Conservation (phyloP, 148 eudicot species). For the Camellia sinensis region DNA sequence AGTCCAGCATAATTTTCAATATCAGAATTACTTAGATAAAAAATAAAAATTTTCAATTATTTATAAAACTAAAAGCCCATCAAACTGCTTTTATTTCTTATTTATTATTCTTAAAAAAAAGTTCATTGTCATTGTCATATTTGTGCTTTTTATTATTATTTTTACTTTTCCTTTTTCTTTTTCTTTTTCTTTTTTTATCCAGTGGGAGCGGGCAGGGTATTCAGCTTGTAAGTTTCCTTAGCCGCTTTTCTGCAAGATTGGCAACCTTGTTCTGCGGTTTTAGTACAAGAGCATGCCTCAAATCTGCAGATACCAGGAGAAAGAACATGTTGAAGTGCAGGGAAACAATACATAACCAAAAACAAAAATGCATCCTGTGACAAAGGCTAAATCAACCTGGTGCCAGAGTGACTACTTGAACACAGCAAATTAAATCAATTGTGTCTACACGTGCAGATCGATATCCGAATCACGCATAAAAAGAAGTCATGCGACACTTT, state of each 20-base stretch:
- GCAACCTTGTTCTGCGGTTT: conserved; percentile 88
- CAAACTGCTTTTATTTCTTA: too few relatives aligned
- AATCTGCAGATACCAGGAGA: conserved; percentile 54
- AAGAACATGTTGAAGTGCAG: background rate
- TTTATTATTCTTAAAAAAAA: too few relatives aligned
- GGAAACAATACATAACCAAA: background rate
- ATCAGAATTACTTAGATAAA: too few relatives aligned
- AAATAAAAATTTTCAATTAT: too few relatives aligned
- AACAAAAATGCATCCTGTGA: background rate
- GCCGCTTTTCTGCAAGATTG: conserved; percentile 61
- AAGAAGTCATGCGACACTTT: background rate
- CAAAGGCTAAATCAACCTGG: background rate
- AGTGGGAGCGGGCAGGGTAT: background rate
- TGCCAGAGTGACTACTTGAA: background rate
- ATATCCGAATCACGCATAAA: background rate
- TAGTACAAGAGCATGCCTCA: conserved; percentile 82
- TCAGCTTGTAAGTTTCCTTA: conserved; percentile 54
- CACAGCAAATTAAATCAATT: background rate
- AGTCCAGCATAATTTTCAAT: too few relatives aligned
- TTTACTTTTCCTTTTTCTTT: too few relatives aligned
- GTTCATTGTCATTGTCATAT: background rate
- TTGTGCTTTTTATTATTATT: background rate
- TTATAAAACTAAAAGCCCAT: too few relatives aligned
- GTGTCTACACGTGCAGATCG: background rate
- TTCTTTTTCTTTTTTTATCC: too few relatives aligned